Conservation (phyloP, 1,139 yeast species). For the Ogataea hybrid region DNA sequence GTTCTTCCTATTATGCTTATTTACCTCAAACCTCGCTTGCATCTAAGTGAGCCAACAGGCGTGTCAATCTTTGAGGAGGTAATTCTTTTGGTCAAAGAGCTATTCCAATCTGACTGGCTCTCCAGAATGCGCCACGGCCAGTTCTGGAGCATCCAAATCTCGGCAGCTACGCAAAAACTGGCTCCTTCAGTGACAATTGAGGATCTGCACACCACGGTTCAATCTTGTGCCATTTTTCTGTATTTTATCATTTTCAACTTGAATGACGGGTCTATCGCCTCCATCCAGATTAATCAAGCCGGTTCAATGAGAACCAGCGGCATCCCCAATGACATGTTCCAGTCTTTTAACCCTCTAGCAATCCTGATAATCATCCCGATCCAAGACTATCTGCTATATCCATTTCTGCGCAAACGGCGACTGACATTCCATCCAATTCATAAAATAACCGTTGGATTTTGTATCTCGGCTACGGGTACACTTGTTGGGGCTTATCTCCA, state of each 20-base stretch:
- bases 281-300: slow-evolving; percentile 62
- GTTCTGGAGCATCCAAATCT: slow-evolving; percentile 38
- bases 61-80: slow-evolving; percentile 46
- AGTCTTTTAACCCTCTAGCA: slow-evolving; percentile 66
- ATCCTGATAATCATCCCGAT: slow-evolving; percentile 64
- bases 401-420: slow-evolving; percentile 50
- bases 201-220: slow-evolving; percentile 56
- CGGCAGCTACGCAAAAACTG: slow-evolving; percentile 34
- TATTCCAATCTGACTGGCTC: slow-evolving; percentile 43
- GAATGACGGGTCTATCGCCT: slow-evolving; percentile 46
- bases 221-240: slow-evolving; percentile 61
- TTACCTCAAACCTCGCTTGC: slow-evolving; percentile 22
- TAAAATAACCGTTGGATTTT: slow-evolving; percentile 73
- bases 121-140: slow-evolving; percentile 36
- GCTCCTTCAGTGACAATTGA: slow-evolving; percentile 35
- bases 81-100: slow-evolving; percentile 37
- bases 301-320: slow-evolving; percentile 66
- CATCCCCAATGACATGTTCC: slow-evolving; percentile 69
- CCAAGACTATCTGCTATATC: slow-evolving; percentile 56
- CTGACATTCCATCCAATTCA: slow-evolving; percentile 69
- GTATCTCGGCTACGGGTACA: slow-evolving; percentile 69
- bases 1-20: slow-evolving; percentile 39
- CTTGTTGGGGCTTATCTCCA: slow-evolving; percentile 82
- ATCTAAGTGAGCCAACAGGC: slow-evolving; percentile 37
- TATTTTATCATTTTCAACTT: slow-evolving; percentile 63